Evolutionary conservation across 2,329 filamentous ascomycete species (phyloP), one percentile per base, ranked within the genome.

Genomic region (Fusarium sp.): DNA sequence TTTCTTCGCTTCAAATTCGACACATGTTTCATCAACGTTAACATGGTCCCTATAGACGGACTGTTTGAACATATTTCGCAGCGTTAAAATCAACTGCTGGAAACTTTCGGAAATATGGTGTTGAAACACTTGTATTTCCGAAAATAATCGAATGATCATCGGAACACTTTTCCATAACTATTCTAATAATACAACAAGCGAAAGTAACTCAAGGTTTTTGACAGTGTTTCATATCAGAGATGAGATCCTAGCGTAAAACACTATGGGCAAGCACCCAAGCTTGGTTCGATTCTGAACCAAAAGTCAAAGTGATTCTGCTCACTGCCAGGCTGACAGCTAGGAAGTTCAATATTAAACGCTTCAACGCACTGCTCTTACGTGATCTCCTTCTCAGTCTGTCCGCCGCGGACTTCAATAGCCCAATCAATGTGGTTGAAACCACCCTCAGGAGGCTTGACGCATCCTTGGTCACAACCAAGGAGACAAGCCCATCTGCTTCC

Each of bases 1-100:
- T 57, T 48, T 55, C 24, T 10, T 33, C 49, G 66, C 68, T 48
- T 64, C 48, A 52, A 52, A 69, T 42, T 23, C 71, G 63, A 69
- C 39, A 72, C 69, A 67, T 58, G 67, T 57, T 49, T 66, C 65
- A 72, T 66, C 16, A 50, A 42, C 16, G 31, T 29, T 24, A 49
- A 50, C 28, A 38, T 24, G 35, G 53, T 26, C 2, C 15, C 42
- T 61, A 62, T 46, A 20, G 12, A 52, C 48, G 35, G 48, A 28
- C 35, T 43, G 46, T 16, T 59, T 55, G 56, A 43, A 41, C 42
- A 62, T 49, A 41, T 41, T 21, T 9, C 8, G n/a, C 24, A 24
- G 8, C 23, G 35, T 21, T 61, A 39, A 33, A 56, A 62, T 62
- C 39, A 61, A 35, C 58, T 54, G 57, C 56, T 33, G 35, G 59